Evolutionary conservation across 805 yeast genomes (phyloP), one percentile per base, ranked within the genome.

Genomic region (Yarrowia alimentaria): DNA sequence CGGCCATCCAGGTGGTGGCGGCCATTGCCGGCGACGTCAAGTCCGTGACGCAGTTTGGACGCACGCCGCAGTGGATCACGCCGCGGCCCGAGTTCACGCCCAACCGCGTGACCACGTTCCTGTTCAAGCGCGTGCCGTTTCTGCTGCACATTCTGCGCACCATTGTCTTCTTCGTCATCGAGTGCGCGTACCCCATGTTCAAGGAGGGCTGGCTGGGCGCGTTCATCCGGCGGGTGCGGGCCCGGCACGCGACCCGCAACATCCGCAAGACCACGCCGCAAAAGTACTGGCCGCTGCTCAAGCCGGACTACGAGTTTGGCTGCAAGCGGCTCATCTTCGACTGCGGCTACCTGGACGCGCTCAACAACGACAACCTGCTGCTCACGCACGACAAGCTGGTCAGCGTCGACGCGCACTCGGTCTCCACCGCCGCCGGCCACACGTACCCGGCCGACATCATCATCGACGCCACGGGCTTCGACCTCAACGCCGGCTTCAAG

Each of bases 391-490:
- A 53, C 18, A 22, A 38, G 4, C 47, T 56, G 24, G 54, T 29
- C 16, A 37, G 32, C 20, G 55, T 56, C 6, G 28, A 34, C 12
- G 55, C 48, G 31, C 21, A 53, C 17, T 12, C 16, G 12, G 56
- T 56, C 20, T 37, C 42, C 45, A 55, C 58, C 25, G 31, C 38
- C 26, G 21, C 32, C 13, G 58, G 58, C 28, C 53, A 50, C 6
- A 10, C 52, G 13, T 55, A 56, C 22, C 58, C 52, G 1, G 56
- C 56, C 0, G 58, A 56, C 20, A 40, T 56, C 26, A 53, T 56
- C 14, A 28, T 56, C 4, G 56, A 55, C 9, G 56, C 56, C 16
- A 56, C 58, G 0, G 58, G 58, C 6, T 56, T 53, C 48, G 43
- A 53, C 29, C 19, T 51, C 10, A 28, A 16, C 6, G 26, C 32